Evolutionary conservation across 2,329 filamentous ascomycete species (phyloP).

Genomic region (Beauveria brongniartii): DNA sequence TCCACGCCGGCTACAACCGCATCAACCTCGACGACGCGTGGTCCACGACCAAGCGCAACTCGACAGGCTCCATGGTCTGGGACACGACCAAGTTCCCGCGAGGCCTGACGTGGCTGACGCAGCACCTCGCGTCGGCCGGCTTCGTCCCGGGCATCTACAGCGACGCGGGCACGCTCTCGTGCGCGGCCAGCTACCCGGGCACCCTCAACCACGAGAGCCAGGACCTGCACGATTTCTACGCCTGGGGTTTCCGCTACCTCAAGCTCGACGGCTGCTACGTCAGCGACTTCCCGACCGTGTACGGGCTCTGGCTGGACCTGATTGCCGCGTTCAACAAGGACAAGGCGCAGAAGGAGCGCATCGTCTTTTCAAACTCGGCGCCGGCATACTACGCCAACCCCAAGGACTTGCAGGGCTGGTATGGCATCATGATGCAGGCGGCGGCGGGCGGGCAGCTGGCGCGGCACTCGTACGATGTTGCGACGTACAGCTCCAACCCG

Average conservation of each 20-base stretch:
- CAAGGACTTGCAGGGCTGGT: constrained; percentile 30
- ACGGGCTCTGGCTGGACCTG: not conserved
- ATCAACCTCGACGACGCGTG: constrained; percentile 40
- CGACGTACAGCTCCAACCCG: constrained; percentile 29
- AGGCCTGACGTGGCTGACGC: constrained; percentile 33
- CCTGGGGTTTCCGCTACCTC: constrained; percentile 30
- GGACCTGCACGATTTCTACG: constrained; percentile 31
- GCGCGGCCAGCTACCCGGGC: constrained; percentile 32
- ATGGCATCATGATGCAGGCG: constrained; percentile 33
- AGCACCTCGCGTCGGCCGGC: constrained; percentile 27
- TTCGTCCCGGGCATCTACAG: constrained; percentile 38
- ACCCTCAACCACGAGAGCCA: constrained; percentile 31
- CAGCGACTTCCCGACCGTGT: not conserved
- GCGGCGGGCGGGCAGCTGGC: constrained; percentile 31
- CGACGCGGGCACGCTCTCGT: constrained; percentile 34
- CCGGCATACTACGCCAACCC: constrained; percentile 31
- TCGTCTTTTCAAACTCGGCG: constrained; percentile 33
- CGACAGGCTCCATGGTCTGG: constrained; percentile 31
- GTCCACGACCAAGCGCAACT: constrained; percentile 26
- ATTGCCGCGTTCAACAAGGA: not conserved
- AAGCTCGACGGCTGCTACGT: constrained; percentile 35
- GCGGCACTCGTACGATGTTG: constrained; percentile 31
- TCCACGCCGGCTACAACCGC: constrained; percentile 22
- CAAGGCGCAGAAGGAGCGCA: not conserved
- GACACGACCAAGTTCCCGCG: constrained; percentile 32